Conservation (phyloP, 2,329 filamentous ascomycete genomes). For the Sporothrix globosa region DNA sequence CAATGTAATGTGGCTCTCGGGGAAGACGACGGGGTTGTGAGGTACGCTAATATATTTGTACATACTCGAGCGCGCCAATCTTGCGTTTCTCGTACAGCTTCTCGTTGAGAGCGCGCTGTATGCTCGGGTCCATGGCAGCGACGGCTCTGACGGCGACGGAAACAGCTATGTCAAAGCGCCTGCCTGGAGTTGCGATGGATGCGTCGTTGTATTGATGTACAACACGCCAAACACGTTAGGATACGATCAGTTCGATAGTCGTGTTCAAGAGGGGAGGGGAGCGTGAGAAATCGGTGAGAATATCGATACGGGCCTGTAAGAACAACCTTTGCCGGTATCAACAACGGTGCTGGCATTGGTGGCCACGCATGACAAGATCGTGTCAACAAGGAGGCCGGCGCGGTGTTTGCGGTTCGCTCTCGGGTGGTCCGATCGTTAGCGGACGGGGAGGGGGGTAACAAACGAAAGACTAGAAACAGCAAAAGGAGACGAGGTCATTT, state of each 20-base stretch:
- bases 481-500: no score
- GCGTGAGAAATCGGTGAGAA: no score
- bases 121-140: slow-evolving; percentile 75
- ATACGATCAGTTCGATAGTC: background rate
- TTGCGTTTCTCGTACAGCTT: slow-evolving; percentile 99
- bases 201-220: background rate
- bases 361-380: no score
- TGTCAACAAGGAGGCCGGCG: no score
- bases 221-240: background rate
- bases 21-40: background rate
- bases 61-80: slow-evolving; percentile 91
- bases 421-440: no score
- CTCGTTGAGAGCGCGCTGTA: slow-evolving; percentile 91
- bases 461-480: no score
- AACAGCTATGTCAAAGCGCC: background rate
- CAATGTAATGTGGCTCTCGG: background rate
- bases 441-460: no score
- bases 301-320: no score
- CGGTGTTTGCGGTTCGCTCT: no score
- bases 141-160: background rate
- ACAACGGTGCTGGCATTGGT: no score
- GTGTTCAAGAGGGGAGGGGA: background rate
- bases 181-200: background rate
- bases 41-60: slow-evolving; percentile 35
- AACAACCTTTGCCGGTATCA: no score